A percentile compares a stretch with the other conserved stretches of the same genome.
phyloP scores from a whole-genome alignment of 108 stramenopile genomes.

The Skeletonema tropicum region DNA sequence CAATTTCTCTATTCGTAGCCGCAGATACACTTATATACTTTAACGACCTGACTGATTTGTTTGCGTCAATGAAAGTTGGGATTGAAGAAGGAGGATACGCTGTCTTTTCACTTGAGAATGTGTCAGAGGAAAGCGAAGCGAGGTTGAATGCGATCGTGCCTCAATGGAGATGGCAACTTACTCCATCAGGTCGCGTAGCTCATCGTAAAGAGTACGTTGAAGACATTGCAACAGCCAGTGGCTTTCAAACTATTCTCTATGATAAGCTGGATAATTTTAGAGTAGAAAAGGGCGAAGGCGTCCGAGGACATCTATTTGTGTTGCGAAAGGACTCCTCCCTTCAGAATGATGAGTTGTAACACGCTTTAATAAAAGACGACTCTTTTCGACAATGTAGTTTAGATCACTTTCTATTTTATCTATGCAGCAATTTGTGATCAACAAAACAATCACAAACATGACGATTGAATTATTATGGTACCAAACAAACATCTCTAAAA shows the following conservation, averaged over 20 bases:
- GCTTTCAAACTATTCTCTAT: slow-evolving; percentile 58
- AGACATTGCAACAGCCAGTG: slow-evolving; percentile 26
- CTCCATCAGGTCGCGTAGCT: slow-evolving; percentile 71
- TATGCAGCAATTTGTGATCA: neutral
- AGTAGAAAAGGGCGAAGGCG: slow-evolving; percentile 60
- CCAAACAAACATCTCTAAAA: slow-evolving; percentile 1
- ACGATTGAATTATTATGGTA: neutral
- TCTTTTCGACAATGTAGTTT: neutral
- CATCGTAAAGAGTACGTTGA: slow-evolving; percentile 68
- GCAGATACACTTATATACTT: slow-evolving; percentile 81
- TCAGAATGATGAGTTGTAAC: slow-evolving; percentile 22
- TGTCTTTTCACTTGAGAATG: slow-evolving; percentile 79
- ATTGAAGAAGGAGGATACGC: slow-evolving; percentile 54
- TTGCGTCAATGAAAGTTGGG: slow-evolving; percentile 63
- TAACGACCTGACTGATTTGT: slow-evolving; percentile 70
- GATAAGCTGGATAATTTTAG: slow-evolving; percentile 68
- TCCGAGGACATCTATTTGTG: slow-evolving; percentile 69
- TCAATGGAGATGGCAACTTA: slow-evolving; percentile 83
- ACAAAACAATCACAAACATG: neutral
- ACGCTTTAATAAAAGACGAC: neutral
- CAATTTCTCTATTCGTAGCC: slow-evolving; percentile 69
- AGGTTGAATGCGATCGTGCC: slow-evolving; percentile 59
- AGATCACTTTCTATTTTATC: neutral
- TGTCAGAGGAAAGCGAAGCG: slow-evolving; percentile 49
- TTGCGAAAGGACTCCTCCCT: slow-evolving; percentile 43